Evolutionary conservation across 2,329 filamentous ascomycete genomes (phyloP), one percentile per base, ranked within the genome.

Genomic region (Colletotrichum sp.): DNA sequence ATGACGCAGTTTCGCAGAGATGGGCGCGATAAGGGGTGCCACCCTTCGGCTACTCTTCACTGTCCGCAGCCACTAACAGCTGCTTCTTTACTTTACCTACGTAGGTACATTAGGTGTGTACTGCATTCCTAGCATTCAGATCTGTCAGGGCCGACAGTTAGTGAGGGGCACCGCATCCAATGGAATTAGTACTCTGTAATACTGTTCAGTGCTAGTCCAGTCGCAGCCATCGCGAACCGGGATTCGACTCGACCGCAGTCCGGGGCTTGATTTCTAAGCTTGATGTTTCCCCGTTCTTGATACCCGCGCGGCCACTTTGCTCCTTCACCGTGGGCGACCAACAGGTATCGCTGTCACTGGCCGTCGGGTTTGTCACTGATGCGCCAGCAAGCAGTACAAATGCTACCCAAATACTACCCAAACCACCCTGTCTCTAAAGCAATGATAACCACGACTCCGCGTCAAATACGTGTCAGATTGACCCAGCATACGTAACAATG

Each of bases 1-100:
- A 76, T 76, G 73, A 76, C 73, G 73, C 73, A 69, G 70, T 69
- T 60, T 72, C 59, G 69, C 70, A 65, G 67, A 49, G 32, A 73
- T 69, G 69, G 16, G 8, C 57, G 73, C 57, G 69, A 73, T 76
- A 73, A 73, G 64, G 73, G 69, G 73, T 59, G 69, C 18, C 18
- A 55, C 64, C 24, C 24, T 49, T 26, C 44, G 44, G 21, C 64
- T 32, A 28, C 36, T 59, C 36, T 63, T n/a, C 59, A 63, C 26
- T 36, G 59, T 5, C 59, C 30, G 39, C 63, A 66, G 6, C 36
- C 63, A 30, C 63, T 39, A 49, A 64, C 44, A 52, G n/a, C 44
- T 15, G 59, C 24, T 21, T 15, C 10, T 57, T 3, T 26, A n/a
- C 57, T 57, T 21, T 21, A 30, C 24, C 57, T 30, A n/a, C 28